Base-by-base conservation (phyloP, 2,329 filamentous ascomycete genomes). In the Coniochaeta sp. region DNA sequence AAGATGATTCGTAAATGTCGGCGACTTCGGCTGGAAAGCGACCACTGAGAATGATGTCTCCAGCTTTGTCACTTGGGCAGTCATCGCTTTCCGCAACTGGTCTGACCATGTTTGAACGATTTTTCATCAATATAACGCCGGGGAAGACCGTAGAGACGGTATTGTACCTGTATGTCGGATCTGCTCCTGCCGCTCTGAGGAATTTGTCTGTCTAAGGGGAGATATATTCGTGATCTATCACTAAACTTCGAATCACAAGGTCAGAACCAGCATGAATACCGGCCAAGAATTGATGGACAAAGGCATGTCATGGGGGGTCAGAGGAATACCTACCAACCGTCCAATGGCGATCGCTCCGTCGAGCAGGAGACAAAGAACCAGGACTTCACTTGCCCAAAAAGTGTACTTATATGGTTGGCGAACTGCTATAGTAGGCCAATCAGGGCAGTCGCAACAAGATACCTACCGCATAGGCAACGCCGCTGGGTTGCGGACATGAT, bases 1-100 rank as follows among this genome's bases (percentile, higher is more conserved):
- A 63, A 65, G 36, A 67, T 65, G 16, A 62, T 55, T 32, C 65
- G 62, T 14, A 67, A 28, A 65, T 64, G 5, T 65, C 63, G 2
- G 47, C 59, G 3, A 63, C 59, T 10, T 26, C 36, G 19, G 59
- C 61, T 14, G 63, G 59, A 16, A 63, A 36, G 26, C 61, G 60
- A 32, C 66, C 66, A 56, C 66, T 62, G 5, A 67, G 58, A 14
- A 66, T 17, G 44, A 67, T 65, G 58, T 68, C 61, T 26, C 63
- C 64, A n/a, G 64, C 64, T 56, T 67, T 67, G 22, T 55, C 36
- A 40, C 58, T 38, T 30, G 58, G 58, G 40, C 38, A 55, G 40
- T 59, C 52, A 38, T 59, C 58, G 32, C 38, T 38, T 17, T 42
- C 7, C n/a, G 50, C 47, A 38, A 47, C n/a, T 32, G 36, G 36